Conservation (phyloP, 1,139 yeast genomes). For the Yamadazyma aaseri region DNA sequence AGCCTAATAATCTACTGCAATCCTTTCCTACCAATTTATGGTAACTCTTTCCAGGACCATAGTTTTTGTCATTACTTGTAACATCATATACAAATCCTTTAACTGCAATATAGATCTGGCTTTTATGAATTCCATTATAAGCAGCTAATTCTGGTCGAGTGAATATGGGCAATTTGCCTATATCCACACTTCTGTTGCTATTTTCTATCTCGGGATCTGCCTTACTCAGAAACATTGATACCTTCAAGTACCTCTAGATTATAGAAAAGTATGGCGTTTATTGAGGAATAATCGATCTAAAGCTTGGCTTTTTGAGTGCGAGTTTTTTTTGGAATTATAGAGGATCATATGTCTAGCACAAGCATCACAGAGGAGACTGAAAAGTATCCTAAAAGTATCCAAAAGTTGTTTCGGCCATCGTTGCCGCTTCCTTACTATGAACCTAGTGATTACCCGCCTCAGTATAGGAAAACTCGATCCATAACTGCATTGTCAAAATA, state of each 20-base stretch:
- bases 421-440: slow-evolving; percentile 60
- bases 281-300: no score
- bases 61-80: slow-evolving; percentile 57
- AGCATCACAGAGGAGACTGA: slow-evolving; percentile 16
- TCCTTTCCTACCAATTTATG: slow-evolving; percentile 75
- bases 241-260: no score
- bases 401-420: slow-evolving; percentile 64
- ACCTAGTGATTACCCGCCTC: slow-evolving; percentile 57
- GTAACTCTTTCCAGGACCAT: slow-evolving; percentile 77
- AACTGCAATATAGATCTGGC: slow-evolving; percentile 64
- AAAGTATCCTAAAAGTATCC: slow-evolving; percentile 64
- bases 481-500: slow-evolving; percentile 53
- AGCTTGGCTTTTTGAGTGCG: no score
- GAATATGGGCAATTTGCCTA: slow-evolving; percentile 29
- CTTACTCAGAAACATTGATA: slow-evolving; percentile 4
- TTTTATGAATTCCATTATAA: slow-evolving; percentile 32
- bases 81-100: slow-evolving; percentile 80
- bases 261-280: no score
- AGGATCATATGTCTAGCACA: no score
- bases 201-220: slow-evolving; percentile 19
- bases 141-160: slow-evolving; percentile 34
- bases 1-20: slow-evolving; percentile 66
- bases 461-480: slow-evolving; percentile 45
- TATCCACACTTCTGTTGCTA: slow-evolving; percentile 22
- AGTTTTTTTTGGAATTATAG: no score